Conservation (phyloP, 306 rosid genomes). For the Ormosia semicastrata region DNA sequence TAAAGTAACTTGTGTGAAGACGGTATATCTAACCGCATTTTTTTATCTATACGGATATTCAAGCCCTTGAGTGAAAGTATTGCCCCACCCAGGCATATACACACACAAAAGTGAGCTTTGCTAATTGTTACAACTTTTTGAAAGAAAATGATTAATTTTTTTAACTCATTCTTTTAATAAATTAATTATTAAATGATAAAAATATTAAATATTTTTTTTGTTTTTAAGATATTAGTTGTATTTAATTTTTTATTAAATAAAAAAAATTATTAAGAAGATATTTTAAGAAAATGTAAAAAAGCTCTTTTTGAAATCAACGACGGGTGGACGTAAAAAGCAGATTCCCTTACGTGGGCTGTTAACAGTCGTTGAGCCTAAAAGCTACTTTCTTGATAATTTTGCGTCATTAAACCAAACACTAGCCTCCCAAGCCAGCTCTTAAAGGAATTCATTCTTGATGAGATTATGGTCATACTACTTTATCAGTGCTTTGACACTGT, state of each 20-base stretch:
- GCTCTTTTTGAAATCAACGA: constrained; percentile 8
- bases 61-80: constrained; percentile 1
- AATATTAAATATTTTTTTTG: too few relatives aligned
- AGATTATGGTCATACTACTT: constrained; percentile 20
- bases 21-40: too few relatives aligned
- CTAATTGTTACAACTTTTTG: background rate
- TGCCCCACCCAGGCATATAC: background rate
- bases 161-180: too few relatives aligned
- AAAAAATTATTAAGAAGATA: too few relatives aligned
- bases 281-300: too few relatives aligned
- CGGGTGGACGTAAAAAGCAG: constrained; percentile 44
- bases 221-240: too few relatives aligned
- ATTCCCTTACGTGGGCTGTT: constrained; percentile 44
- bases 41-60: background rate
- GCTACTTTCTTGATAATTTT: constrained; percentile 29
- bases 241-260: too few relatives aligned
- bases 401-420: constrained; percentile 20
- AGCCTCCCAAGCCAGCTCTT: constrained; percentile 31
- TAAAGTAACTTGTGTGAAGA: too few relatives aligned
- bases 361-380: constrained; percentile 35
- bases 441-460: constrained; percentile 22
- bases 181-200: too few relatives aligned
- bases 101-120: background rate
- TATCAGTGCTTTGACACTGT: constrained; percentile 16
- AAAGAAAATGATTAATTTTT: too few relatives aligned